Conservation (phyloP, 208 protist genomes). For the Trypanosoma scelopori region DNA sequence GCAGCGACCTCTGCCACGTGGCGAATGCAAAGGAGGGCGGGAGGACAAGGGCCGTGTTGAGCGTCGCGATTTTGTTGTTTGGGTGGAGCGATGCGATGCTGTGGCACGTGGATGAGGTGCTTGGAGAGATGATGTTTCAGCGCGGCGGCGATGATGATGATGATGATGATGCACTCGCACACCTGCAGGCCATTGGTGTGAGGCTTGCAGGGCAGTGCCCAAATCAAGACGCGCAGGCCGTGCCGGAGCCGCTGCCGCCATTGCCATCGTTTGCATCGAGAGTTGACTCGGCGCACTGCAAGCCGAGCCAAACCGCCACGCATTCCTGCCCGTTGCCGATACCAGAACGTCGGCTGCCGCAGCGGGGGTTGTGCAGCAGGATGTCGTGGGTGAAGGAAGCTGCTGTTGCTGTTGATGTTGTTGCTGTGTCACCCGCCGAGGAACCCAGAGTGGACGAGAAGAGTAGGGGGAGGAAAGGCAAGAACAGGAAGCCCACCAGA, state of each 20-base stretch:
- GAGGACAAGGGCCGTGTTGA: not conserved
- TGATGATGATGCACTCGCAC: constrained; percentile 9
- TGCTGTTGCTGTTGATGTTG: not conserved
- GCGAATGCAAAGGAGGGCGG: not conserved
- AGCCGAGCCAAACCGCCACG: too few species aligned
- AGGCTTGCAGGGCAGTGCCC: not conserved
- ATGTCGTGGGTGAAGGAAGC: not conserved
- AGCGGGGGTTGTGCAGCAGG: not conserved
- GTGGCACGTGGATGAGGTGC: not conserved
- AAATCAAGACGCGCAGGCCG: too few species aligned
- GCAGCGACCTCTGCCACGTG: not conserved
- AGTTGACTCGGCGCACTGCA: too few species aligned
- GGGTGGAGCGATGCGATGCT: constrained; percentile 19
- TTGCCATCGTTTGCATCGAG: too few species aligned
- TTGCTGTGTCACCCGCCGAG: not conserved
- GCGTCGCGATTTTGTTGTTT: constrained; percentile 17
- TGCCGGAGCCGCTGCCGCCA: too few species aligned
- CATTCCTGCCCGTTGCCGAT: too few species aligned
- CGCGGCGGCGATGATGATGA: too few species aligned
- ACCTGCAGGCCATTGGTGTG: constrained; percentile 3
- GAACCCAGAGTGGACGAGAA: not conserved
- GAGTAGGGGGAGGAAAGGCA: not conserved
- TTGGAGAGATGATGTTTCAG: not conserved
- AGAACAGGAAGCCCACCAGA: constrained; percentile 1
- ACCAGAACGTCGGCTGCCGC: too few species aligned